Base-by-base conservation (phyloP, 805 yeast species). In the Cyberlindnera maritima region DNA sequence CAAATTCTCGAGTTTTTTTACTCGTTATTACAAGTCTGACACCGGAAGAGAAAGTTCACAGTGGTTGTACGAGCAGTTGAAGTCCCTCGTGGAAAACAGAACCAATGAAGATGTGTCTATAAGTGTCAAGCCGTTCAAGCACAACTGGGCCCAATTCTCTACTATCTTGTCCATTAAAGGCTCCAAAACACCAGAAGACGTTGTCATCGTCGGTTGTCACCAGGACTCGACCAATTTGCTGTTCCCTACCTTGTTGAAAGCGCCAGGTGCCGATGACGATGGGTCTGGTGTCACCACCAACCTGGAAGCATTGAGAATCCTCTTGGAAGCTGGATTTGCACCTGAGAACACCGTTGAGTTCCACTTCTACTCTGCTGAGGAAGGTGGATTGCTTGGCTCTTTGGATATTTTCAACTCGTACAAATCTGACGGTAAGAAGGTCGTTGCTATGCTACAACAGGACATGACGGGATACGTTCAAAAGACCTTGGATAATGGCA, bases 201-300 rank as follows among this genome's bases (percentile, higher is more conserved):
- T 74, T 5, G 83, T 92, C 1, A 81, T 92, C 14, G 77, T 92
- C 34, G 97, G 97, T 1, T 86, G 95, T 21, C 98, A 92, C 67
- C 87, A 85, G 61, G 98, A 92, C 63, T 85, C 96, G 2, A 75
- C 83, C 53, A 89, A 88, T 62, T 70, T 88, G 46, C 55, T 87
- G 36, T 73, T 87, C 47, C 97, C 96, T 10, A 73, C 73, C 37
- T 52, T 81, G 17, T 61, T 85, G 54, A 74, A 80, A 20, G 88
- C 96, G 0, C 97, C 97, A 2, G 98, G 98, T 3, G 97, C 96
- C 3, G 98, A 92, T 62, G 98, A 92, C 62, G 87, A 91, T 64
- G 96, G 96, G 2, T 80, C 91, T 3, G 98, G 97, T 10, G 84
- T 91, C 4, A 81, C 85, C 4, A 84, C 96, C 2, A 76, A 79